Evolutionary conservation across 2,329 filamentous ascomycete genomes (phyloP).

Genomic region (Neopestalotiopsis sp.): DNA sequence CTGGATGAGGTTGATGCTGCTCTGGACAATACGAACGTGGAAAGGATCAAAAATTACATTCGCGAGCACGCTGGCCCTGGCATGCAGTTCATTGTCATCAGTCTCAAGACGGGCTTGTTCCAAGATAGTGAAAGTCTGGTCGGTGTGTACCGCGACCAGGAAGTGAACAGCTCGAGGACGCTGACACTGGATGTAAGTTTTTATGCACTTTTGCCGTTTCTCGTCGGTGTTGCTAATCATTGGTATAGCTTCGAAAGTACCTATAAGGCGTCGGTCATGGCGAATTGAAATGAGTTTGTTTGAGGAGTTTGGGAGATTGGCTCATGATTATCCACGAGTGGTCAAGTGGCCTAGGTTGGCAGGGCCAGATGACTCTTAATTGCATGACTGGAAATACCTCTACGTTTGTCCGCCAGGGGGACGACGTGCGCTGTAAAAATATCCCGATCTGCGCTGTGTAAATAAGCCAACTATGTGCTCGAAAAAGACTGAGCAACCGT

Average conservation of each 20-base stretch:
- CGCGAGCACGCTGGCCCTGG: slow-evolving; percentile 91
- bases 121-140: slow-evolving; percentile 96
- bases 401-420: neutral
- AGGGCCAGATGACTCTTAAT: neutral
- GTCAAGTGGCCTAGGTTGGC: neutral
- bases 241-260: slow-evolving; percentile 19
- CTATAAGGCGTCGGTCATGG: neutral
- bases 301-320: slow-evolving; percentile 2
- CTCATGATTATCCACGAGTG: slow-evolving; percentile 5
- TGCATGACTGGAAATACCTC: slow-evolving; percentile 13
- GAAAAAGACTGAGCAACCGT: neutral
- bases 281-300: neutral
- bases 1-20: slow-evolving; percentile 98
- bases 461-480: neutral
- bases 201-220: neutral
- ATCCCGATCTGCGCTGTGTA: neutral
- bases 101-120: slow-evolving; percentile 92
- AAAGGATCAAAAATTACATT: slow-evolving; percentile 96
- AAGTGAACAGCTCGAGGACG: slow-evolving; percentile 88
- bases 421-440: slow-evolving; percentile 9
- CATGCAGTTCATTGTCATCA: slow-evolving; percentile 99
- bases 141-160: slow-evolving; percentile 94
- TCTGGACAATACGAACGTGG: slow-evolving; percentile 96
- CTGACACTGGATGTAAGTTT: slow-evolving; percentile 92
- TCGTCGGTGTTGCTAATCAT: neutral